These are phyloP conservation scores for Pichia sp. DNA, from an alignment of 1,139 yeast species.

Conservation along the genomic window DNA sequence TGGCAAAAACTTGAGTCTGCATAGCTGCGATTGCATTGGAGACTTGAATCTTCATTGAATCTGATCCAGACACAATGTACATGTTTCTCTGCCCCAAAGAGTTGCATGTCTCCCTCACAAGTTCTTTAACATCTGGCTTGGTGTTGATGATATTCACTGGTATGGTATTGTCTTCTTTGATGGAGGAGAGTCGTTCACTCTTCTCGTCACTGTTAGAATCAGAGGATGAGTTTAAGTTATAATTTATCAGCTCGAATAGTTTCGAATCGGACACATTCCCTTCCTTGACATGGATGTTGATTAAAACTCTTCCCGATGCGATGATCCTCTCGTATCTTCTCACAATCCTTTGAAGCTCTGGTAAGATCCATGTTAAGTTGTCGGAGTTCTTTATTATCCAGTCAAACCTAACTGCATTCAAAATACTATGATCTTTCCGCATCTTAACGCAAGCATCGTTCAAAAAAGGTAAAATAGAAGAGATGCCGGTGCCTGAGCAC, in stretches of 20 bases:
- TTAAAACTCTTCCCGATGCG: slow-evolving; percentile 5
- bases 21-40: slow-evolving; percentile 38
- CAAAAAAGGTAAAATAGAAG: slow-evolving; percentile 35
- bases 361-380: slow-evolving; percentile 39
- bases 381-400: slow-evolving; percentile 41
- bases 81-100: slow-evolving; percentile 35
- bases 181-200: background rate
- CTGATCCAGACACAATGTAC: slow-evolving; percentile 47
- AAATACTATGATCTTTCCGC: slow-evolving; percentile 9
- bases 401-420: slow-evolving; percentile 33
- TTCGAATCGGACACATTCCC: background rate
- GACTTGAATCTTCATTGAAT: slow-evolving; percentile 36
- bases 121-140: slow-evolving; percentile 22
- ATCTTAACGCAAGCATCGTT: slow-evolving; percentile 3
- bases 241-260: background rate
- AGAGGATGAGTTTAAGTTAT: background rate
- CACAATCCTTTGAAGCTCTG: slow-evolving; percentile 30
- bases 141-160: slow-evolving; percentile 28
- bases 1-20: slow-evolving; percentile 26
- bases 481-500: slow-evolving; percentile 49
- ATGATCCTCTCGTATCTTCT: slow-evolving; percentile 5
- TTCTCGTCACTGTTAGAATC: slow-evolving; percentile 1
- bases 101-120: slow-evolving; percentile 16
- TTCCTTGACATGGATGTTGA: slow-evolving; percentile 18
- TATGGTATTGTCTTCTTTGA: background rate